Base-by-base conservation (phyloP, 768 basidiomycete species). In the Epithele typhae region DNA sequence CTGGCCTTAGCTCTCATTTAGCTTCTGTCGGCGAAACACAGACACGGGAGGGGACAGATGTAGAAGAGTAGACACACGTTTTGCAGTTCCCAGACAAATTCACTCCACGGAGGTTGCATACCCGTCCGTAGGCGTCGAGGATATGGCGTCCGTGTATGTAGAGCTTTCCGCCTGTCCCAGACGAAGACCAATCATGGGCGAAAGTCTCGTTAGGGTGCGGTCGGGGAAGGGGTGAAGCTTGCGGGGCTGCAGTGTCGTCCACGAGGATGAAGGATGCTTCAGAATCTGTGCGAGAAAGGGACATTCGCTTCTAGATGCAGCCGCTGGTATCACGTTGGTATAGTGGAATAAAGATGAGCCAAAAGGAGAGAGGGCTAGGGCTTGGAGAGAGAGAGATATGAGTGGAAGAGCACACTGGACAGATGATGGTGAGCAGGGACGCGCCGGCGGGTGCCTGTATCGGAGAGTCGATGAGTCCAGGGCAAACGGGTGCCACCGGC, bases 11-110 rank as follows among this genome's bases (percentile, higher is more conserved):
- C 5, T 40, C 19, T 23, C 17, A 38, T 25, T 33, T 14, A 52
- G 46, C 47, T n/a, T n/a, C n/a, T n/a, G n/a, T n/a, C n/a, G n/a
- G n/a, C n/a, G n/a, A n/a, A n/a, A n/a, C n/a, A n/a, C n/a, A n/a
- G n/a, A n/a, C n/a, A n/a, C 7, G 27, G 27, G 27, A 30, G n/a
- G n/a, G n/a, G n/a, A n/a, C n/a, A n/a, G n/a, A n/a, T n/a, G 27
- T 7, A 14, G 14, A n/a, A 36, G 35, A 36, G 8, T 7, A 40
- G 11, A 71, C 81, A 48, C 63, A 89, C 92, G 81, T 78, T 73
- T 97, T 97, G 56, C 79, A 83, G 24, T 73, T 77, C 4, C 91
- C 93, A 3, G 87, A 81, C 27, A 97, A 65, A 62, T 96, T 96
- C 25, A 87, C 90, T 8, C 94, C 94, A 49, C 92, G 73, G 32